These are phyloP conservation scores for Nemophila menziesii DNA, from an alignment of 257 asterid genomes.

Conservation along the genomic window DNA sequence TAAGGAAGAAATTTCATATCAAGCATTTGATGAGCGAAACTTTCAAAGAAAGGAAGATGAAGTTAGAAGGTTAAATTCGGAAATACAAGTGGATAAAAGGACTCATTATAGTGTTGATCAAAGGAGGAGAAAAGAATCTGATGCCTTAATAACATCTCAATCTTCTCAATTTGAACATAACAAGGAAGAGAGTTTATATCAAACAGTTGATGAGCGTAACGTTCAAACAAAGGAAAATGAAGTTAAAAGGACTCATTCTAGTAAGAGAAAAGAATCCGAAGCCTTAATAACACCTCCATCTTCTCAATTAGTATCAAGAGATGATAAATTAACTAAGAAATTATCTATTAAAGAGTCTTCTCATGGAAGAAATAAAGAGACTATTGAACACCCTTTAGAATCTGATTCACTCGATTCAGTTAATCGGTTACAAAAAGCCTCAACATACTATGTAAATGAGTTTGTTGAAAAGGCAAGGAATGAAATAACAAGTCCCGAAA, in stretches of 20 bases:
- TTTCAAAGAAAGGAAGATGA: constrained; percentile 18
- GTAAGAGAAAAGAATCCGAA: constrained; percentile 19
- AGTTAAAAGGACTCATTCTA: constrained; percentile 16
- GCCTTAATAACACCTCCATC: constrained; percentile 18
- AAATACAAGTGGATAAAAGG: constrained; percentile 24
- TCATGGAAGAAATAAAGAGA: constrained; percentile 19
- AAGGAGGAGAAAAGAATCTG: constrained; percentile 18
- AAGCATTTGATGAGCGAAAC: constrained; percentile 17
- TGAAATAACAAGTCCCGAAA: constrained; percentile 43
- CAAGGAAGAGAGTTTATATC: constrained; percentile 27
- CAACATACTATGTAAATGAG: constrained; percentile 44
- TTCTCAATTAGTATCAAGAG: constrained; percentile 20
- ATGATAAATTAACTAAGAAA: constrained; percentile 16
- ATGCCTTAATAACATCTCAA: no score
- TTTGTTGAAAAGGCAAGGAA: constrained; percentile 44
- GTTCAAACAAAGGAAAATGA: constrained; percentile 18
- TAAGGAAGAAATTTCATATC: constrained; percentile 27
- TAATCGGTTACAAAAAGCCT: constrained; percentile 44
- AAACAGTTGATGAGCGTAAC: constrained; percentile 17
- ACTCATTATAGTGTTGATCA: constrained; percentile 19
- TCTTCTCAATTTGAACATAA: constrained; percentile 21
- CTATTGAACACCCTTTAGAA: constrained; percentile 18
- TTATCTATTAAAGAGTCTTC: constrained; percentile 17
- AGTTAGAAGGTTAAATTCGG: constrained; percentile 15
- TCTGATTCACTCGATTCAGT: constrained; percentile 59